Conservation (phyloP, 2,329 filamentous ascomycete species). For the Xylariaceae sp. region DNA sequence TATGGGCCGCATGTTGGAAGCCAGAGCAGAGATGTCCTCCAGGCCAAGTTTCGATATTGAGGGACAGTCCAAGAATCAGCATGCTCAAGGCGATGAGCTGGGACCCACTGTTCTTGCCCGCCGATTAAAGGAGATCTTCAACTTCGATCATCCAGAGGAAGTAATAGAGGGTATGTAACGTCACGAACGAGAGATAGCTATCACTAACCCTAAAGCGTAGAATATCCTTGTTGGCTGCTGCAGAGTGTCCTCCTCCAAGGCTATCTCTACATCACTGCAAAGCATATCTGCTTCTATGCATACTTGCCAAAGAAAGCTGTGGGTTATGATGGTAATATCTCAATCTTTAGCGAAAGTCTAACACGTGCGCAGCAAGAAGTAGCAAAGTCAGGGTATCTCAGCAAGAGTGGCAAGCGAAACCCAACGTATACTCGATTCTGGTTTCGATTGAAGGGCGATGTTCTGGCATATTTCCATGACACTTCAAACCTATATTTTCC, state of each 20-base stretch:
- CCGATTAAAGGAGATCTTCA: conserved; percentile 78
- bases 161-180: conserved; percentile 65
- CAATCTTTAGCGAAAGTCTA: conserved; percentile 4
- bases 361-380: conserved; percentile 55
- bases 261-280: conserved; percentile 90
- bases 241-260: conserved; percentile 90
- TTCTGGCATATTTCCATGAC: conserved; percentile 83
- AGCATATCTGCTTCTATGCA: conserved; percentile 94
- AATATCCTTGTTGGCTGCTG: conserved; percentile 90
- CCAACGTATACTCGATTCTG: conserved; percentile 86
- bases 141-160: conserved; percentile 75
- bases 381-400: conserved; percentile 82
- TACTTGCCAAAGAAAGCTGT: conserved; percentile 92
- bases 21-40: conserved; percentile 59
- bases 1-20: conserved; percentile 74
- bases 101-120: conserved; percentile 60
- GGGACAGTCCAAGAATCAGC: conserved; percentile 38
- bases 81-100: conserved; percentile 30
- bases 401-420: conserved; percentile 84
- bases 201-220: conserved; percentile 37
- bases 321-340: conserved; percentile 30
- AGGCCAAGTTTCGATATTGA: conserved; percentile 57
- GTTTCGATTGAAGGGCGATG: conserved; percentile 89
- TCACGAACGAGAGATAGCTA: background rate
- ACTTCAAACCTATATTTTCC: conserved; percentile 87